These are phyloP conservation scores for Citrullus colocynthis DNA, from an alignment of 306 rosid species.

Conservation along the genomic window DNA sequence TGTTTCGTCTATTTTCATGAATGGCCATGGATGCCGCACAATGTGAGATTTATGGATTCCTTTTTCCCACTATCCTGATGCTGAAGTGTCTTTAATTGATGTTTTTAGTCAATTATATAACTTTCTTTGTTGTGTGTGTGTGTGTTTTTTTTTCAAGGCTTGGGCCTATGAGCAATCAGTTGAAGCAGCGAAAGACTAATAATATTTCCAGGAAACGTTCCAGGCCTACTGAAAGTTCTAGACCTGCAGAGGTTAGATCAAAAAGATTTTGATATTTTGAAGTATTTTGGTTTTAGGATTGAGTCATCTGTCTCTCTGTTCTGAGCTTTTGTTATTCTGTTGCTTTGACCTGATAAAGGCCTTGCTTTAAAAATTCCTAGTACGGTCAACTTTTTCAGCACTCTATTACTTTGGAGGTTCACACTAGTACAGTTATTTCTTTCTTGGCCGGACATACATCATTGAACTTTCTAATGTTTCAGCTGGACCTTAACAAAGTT, in stretches of 20 bases:
- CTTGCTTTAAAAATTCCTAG: neutral
- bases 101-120: neutral
- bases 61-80: neutral
- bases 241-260: slow-evolving; percentile 51
- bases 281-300: neutral
- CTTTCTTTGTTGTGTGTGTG: neutral
- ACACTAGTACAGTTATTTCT: neutral
- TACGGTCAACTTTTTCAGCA: neutral
- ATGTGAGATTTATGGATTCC: slow-evolving; percentile 31
- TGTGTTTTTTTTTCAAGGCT: slow-evolving; percentile 29
- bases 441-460: neutral
- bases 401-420: neutral
- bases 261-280: neutral
- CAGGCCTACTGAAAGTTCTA: slow-evolving; percentile 29
- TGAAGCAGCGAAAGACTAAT: slow-evolving; percentile 38
- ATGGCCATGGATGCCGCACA: slow-evolving; percentile 45
- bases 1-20: slow-evolving; percentile 41
- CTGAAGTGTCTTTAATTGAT: neutral
- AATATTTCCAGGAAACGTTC: slow-evolving; percentile 19
- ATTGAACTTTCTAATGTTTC: neutral
- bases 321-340: neutral
- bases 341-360: neutral
- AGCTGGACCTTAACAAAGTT: neutral
- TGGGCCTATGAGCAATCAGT: slow-evolving; percentile 70
- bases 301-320: neutral